Percentiles rank a stretch among this genome's conserved stretches.
These are phyloP conservation scores for Parsonsia alboflavescens DNA, from an alignment of 257 asterid species.

Conservation along the genomic window DNA sequence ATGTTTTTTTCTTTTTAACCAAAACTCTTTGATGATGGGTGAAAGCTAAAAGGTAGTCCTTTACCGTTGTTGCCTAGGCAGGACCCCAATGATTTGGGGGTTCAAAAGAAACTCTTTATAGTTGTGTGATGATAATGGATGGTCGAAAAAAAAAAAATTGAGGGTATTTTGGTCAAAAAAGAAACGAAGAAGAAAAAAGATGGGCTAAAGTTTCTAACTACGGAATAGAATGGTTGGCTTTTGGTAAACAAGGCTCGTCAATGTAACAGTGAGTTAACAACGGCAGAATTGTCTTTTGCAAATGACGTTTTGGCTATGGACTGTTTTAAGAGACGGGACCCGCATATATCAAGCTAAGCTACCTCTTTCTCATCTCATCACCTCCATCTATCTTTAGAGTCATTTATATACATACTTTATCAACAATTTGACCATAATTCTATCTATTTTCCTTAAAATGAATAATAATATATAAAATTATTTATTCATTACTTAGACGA, in stretches of 20 bases:
- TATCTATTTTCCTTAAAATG: too few species aligned
- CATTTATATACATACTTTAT: too few species aligned
- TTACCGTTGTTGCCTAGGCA: not conserved
- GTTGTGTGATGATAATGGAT: not conserved
- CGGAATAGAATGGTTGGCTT: not conserved
- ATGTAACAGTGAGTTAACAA: conserved; percentile 12
- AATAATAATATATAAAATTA: too few species aligned
- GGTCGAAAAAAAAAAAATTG: not conserved
- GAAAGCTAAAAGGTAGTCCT: not conserved
- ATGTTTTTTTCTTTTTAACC: too few species aligned
- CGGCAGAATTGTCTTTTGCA: conserved; percentile 10
- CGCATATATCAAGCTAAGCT: not conserved
- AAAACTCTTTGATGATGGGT: not conserved
- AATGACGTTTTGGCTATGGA: conserved; percentile 6
- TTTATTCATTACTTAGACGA: too few species aligned
- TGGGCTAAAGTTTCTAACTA: not conserved
- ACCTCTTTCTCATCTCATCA: not conserved
- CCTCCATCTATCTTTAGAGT: not conserved
- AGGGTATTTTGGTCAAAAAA: conserved; percentile 2
- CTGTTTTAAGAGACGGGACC: not conserved
- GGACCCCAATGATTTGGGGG: not conserved
- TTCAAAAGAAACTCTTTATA: not conserved
- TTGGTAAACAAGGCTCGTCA: conserved; percentile 1
- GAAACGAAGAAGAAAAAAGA: not conserved
- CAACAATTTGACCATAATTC: too few species aligned